These are phyloP conservation scores for Macadamia integrifolia DNA, from an alignment of 164 flowering plant species.

Conservation along the genomic window DNA sequence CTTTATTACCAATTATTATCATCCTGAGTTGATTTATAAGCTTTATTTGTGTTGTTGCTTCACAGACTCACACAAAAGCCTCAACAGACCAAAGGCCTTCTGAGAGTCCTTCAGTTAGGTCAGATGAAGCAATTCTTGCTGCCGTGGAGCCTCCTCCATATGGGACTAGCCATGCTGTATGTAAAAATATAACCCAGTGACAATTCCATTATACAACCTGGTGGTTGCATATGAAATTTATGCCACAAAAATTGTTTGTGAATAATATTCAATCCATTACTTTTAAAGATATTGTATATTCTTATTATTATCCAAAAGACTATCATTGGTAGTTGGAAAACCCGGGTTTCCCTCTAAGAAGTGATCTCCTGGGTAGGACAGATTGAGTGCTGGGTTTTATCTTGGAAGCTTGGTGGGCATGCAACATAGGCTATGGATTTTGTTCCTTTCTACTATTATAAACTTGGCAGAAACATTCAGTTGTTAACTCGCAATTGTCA, in stretches of 20 bases:
- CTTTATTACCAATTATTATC: no score
- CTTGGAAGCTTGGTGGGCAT: no score
- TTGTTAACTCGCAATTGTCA: no score
- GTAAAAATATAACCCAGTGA: slow-evolving; percentile 7
- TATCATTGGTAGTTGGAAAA: no score
- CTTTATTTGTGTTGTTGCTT: not conserved
- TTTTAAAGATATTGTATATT: not conserved
- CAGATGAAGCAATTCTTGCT: slow-evolving; percentile 40
- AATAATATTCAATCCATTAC: not conserved
- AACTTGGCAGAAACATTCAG: no score
- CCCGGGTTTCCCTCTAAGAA: no score
- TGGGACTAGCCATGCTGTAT: slow-evolving; percentile 71
- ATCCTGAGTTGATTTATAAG: not conserved
- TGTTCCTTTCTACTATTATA: no score
- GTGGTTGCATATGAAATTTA: not conserved
- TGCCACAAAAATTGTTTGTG: no score
- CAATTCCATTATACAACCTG: no score
- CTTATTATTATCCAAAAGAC: not conserved
- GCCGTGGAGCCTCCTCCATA: slow-evolving; percentile 60
- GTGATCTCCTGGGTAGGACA: no score
- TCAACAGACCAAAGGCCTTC: slow-evolving; percentile 29
- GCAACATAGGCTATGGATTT: no score
- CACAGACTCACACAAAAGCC: slow-evolving; percentile 69
- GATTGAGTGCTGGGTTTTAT: no score
- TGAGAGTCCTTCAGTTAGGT: slow-evolving; percentile 13